A percentile compares a stretch with the other conserved stretches of the same genome.
These are phyloP conservation scores for Mortierella antarctica DNA, from an alignment of 192 early-diverging fungal species.

Conservation along the genomic window DNA sequence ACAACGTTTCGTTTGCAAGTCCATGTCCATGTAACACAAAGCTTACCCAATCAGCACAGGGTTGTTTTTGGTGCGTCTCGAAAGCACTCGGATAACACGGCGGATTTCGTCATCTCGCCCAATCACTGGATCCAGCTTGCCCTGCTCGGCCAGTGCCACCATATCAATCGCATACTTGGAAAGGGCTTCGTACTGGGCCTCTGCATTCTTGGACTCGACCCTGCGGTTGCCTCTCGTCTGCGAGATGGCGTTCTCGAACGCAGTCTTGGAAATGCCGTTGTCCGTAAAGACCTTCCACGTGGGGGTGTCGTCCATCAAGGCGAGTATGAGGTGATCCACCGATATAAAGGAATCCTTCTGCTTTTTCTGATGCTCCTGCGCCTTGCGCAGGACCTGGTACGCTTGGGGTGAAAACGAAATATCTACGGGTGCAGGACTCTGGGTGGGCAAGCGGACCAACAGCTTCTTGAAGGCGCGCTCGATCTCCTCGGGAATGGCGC, in stretches of 20 bases:
- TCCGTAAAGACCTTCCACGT: conserved; percentile 69
- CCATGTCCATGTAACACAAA: not conserved
- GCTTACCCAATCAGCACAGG: conserved; percentile 83
- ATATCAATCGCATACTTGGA: conserved; percentile 95
- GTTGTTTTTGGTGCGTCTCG: conserved; percentile 91
- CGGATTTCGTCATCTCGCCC: conserved; percentile 97
- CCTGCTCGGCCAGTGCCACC: conserved; percentile 80
- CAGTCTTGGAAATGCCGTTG: conserved; percentile 74
- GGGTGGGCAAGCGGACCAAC: conserved; percentile 82
- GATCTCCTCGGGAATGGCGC: conserved; percentile 77
- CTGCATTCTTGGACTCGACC: conserved; percentile 89
- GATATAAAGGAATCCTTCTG: conserved; percentile 92
- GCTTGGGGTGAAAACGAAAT: conserved; percentile 72
- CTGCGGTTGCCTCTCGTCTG: conserved; percentile 82
- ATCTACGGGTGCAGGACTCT: conserved; percentile 86
- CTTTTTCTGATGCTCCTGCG: conserved; percentile 84
- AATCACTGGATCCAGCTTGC: conserved; percentile 97
- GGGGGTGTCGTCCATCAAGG: conserved; percentile 78
- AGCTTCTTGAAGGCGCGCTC: conserved; percentile 85
- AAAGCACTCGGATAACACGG: conserved; percentile 92
- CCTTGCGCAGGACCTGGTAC: conserved; percentile 72
- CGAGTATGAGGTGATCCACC: conserved; percentile 91
- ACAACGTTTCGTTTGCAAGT: not conserved
- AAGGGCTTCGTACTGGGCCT: conserved; percentile 91
- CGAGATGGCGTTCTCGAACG: conserved; percentile 79